Evolutionary conservation across 176 grass and related monocot species (phyloP).

Genomic region (Oryza meridionalis): DNA sequence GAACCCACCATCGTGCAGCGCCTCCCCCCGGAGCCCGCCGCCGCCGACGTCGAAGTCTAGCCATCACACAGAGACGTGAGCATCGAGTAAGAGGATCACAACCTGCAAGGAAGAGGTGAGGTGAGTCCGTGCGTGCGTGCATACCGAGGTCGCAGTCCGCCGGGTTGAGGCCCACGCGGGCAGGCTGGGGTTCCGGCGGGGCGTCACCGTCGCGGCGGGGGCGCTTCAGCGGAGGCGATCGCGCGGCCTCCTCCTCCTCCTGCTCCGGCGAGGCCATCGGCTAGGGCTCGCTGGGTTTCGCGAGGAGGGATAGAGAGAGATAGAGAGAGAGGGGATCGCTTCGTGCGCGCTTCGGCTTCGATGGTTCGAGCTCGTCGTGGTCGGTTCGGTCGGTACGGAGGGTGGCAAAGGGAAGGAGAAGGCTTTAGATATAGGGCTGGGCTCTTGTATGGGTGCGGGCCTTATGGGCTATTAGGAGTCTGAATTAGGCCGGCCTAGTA

Average conservation of each 20-base stretch:
- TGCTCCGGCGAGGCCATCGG: constrained; percentile 33
- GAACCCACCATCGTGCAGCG: constrained; percentile 59
- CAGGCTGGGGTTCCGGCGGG: neutral
- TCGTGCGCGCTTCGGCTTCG: neutral
- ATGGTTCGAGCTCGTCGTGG: neutral
- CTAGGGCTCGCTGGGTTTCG: constrained; percentile 17
- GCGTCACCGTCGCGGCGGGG: neutral
- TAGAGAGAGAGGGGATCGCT: neutral
- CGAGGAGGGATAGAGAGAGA: neutral
- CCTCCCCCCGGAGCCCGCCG: constrained; percentile 47
- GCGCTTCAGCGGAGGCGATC: constrained; percentile 25
- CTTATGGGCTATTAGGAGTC: too few species aligned
- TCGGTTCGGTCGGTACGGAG: neutral
- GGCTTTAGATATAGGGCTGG: neutral
- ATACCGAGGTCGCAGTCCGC: constrained; percentile 70
- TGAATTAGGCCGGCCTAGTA: too few species aligned
- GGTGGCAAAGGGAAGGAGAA: neutral
- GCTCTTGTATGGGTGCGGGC: neutral
- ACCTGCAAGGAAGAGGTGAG: neutral
- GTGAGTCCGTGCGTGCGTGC: neutral
- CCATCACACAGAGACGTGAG: too few species aligned
- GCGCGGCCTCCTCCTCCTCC: neutral
- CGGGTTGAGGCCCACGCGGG: constrained; percentile 56
- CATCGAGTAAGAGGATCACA: too few species aligned
- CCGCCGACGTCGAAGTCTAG: constrained; percentile 52